A percentile compares a stretch with the other conserved stretches of the same genome.
phyloP scores from a whole-genome alignment of 345 rosid species.

The Citrus australasica region DNA sequence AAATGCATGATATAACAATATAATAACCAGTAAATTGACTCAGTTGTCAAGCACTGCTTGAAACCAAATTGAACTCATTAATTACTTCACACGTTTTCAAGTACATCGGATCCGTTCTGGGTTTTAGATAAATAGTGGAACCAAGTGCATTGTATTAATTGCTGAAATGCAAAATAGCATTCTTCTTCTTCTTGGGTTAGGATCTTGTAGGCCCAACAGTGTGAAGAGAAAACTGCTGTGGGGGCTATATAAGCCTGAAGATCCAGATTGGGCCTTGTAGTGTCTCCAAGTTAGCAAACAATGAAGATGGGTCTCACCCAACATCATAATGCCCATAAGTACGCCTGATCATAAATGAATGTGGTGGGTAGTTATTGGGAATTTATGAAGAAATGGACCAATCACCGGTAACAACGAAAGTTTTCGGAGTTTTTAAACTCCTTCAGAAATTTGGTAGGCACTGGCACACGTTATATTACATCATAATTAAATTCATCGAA shows the following conservation, averaged over 20 bases:
- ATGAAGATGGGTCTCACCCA: not conserved
- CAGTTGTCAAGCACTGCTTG: no score
- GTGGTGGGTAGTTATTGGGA: not conserved
- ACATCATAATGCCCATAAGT: not conserved
- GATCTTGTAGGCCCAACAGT: not conserved
- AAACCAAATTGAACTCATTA: no score
- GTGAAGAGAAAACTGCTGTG: no score
- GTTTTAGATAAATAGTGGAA: no score
- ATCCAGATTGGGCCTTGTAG: no score
- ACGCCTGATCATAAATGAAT: not conserved
- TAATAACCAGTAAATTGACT: no score
- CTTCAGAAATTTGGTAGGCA: not conserved
- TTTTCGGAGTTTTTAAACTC: not conserved
- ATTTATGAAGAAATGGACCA: no score
- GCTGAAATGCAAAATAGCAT: not conserved
- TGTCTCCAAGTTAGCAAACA: not conserved
- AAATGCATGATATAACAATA: no score
- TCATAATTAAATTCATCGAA: not conserved
- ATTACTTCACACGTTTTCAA: no score
- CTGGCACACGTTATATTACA: not conserved
- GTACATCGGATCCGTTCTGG: no score
- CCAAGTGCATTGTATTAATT: no score
- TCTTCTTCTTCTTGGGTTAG: not conserved
- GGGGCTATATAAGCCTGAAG: no score
- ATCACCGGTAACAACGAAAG: not conserved